These are phyloP conservation scores for Schrenkiella parvula DNA, from an alignment of 345 rosid species.

Conservation along the genomic window DNA sequence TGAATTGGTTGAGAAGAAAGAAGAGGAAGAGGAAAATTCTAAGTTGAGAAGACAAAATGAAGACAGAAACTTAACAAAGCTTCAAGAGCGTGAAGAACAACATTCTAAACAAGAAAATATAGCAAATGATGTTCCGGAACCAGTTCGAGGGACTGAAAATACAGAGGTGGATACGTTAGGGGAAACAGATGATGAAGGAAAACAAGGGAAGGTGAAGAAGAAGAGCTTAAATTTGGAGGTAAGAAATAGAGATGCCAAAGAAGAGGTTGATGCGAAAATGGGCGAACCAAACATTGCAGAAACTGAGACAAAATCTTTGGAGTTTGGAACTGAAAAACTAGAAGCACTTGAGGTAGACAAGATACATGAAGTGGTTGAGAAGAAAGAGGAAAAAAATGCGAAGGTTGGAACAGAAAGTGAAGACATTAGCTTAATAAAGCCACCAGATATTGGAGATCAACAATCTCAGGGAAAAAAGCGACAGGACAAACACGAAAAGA, in stretches of 20 bases:
- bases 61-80: neutral
- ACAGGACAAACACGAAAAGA: neutral
- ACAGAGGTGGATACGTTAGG: too few relatives aligned
- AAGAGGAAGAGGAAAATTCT: neutral
- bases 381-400: neutral
- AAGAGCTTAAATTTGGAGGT: neutral
- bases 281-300: neutral
- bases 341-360: neutral
- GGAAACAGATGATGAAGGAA: too few relatives aligned
- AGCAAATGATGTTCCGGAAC: too few relatives aligned
- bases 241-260: neutral
- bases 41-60: neutral
- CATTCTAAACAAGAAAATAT: neutral
- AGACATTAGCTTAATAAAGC: neutral
- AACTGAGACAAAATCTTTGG: neutral
- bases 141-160: too few relatives aligned
- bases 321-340: neutral
- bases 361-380: neutral
- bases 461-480: neutral
- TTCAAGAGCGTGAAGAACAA: conserved; percentile 4
- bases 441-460: neutral
- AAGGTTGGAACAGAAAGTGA: neutral
- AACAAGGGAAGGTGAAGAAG: neutral
- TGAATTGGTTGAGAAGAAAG: neutral
- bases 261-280: neutral